Evolutionary conservation across 2,329 filamentous ascomycete species (phyloP), one percentile per base, ranked within the genome.

Genomic region (Biscogniauxia mediterranea): DNA sequence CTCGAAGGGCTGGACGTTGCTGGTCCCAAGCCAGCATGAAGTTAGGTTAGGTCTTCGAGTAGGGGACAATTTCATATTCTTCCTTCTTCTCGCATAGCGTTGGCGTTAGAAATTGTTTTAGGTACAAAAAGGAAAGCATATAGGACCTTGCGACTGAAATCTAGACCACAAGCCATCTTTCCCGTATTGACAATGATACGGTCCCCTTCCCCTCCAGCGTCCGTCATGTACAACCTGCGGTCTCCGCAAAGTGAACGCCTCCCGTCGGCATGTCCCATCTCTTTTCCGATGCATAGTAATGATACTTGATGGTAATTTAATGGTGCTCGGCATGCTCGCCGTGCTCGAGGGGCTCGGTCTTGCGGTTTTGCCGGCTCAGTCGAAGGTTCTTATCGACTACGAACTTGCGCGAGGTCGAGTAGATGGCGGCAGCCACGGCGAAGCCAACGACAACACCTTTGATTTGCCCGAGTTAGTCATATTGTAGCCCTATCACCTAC

Each of bases 1-100:
- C 80, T 99, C 6, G 93, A 98, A 75, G 92, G 91, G 17, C 81
- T 98, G 58, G 96, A 98, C 77, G 91, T 98, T 70, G 96, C 94
- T 59, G 96, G 96, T 8, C 95, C 95, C 13, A 93, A 91, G 76
- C 89, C 85, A 58, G 88, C 86, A 71, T 95, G 75, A 85, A 66
- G 56, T 23, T 3, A 32, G 28, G 2, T 53, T 51, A 42, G 64
- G 58, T 2, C 50, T 66, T 67, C 68, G 62, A 56, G 65, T 66
- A 64, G 60, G 65, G 69, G 65, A 32, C 61, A 62, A 62, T 61
- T 52, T 58, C 23, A 50, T 58, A 60, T 59, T 66, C 65, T 66
- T 46, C 38, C 38, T n/a, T 11, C 38, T 46, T 62, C 9, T 71
- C 62, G 69, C 72, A 74, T 74, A 74, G 71, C 72, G 71, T 67